Percentiles rank a stretch among this genome's conserved stretches.
phyloP scores from a whole-genome alignment of 2,329 filamentous ascomycete genomes.

The Colletotrichum sp. region DNA sequence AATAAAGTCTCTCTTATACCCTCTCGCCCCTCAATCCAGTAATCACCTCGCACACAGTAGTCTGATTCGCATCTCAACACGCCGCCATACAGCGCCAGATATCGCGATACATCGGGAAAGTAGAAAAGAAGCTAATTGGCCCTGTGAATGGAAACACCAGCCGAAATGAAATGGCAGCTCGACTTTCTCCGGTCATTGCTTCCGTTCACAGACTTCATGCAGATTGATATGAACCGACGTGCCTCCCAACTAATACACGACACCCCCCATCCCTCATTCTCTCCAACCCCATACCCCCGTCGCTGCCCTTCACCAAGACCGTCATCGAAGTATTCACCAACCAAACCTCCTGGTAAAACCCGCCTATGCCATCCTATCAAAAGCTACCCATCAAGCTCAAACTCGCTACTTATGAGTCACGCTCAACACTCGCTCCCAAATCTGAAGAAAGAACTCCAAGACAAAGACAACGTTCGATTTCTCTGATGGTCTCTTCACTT shows the following conservation, averaged over 20 bases:
- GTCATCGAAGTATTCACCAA: not conserved
- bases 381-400: too few species aligned
- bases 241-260: not conserved
- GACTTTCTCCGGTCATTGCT: not conserved
- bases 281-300: not conserved
- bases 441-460: too few species aligned
- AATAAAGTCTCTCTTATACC: not conserved
- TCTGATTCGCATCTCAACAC: not conserved
- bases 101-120: not conserved
- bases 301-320: not conserved
- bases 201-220: not conserved
- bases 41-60: not conserved
- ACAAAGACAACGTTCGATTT: too few species aligned
- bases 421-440: too few species aligned
- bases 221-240: rapidly evolving
- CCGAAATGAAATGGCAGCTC: rapidly evolving
- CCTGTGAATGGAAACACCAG: not conserved
- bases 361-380: too few species aligned
- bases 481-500: not conserved
- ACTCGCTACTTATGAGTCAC: too few species aligned
- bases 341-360: too few species aligned
- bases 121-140: not conserved
- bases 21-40: not conserved
- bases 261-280: too few species aligned
- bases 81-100: not conserved